Percentiles rank a stretch among this genome's conserved stretches.
Conservation (phyloP, 176 grass and related monocot species). For the Cocos nucifera region DNA sequence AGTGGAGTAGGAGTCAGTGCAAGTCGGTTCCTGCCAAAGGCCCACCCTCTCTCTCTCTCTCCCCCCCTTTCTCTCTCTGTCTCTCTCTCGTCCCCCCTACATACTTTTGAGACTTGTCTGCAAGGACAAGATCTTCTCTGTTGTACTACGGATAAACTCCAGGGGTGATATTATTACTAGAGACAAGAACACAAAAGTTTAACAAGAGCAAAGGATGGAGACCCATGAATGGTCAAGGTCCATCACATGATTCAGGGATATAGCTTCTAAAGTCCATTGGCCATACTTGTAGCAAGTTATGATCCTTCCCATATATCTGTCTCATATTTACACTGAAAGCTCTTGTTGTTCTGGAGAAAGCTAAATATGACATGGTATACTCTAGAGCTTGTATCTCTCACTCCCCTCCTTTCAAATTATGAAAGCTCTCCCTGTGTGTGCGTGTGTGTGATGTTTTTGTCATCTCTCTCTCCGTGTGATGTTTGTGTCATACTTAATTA, state of each 20-base stretch:
- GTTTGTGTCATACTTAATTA: constrained; percentile 3
- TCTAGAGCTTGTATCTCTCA: background rate
- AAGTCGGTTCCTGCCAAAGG: constrained; percentile 23
- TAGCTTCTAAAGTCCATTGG: too few relatives aligned
- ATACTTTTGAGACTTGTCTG: constrained; percentile 40
- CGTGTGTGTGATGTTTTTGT: background rate
- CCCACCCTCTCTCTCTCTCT: too few relatives aligned
- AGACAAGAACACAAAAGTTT: constrained; percentile 25
- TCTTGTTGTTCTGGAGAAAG: too few relatives aligned
- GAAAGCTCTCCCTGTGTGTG: background rate
- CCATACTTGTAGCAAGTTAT: too few relatives aligned
- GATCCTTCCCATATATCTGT: too few relatives aligned
- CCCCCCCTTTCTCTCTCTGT: too few relatives aligned
- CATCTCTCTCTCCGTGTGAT: constrained; percentile 21
- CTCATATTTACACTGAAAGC: too few relatives aligned
- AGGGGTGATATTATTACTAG: constrained; percentile 41
- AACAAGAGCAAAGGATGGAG: too few relatives aligned
- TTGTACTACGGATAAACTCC: constrained; percentile 69
- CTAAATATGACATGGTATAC: constrained; percentile 1
- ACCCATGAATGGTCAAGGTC: too few relatives aligned
- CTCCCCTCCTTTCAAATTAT: constrained; percentile 3
- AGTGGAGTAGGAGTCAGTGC: constrained; percentile 47
- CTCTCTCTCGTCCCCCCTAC: constrained; percentile 4
- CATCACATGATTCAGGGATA: too few relatives aligned
- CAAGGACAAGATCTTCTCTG: constrained; percentile 78